Percentiles rank a stretch among this genome's conserved stretches.
Conservation (phyloP, 345 rosid genomes). For the Lumnitzera littorea region DNA sequence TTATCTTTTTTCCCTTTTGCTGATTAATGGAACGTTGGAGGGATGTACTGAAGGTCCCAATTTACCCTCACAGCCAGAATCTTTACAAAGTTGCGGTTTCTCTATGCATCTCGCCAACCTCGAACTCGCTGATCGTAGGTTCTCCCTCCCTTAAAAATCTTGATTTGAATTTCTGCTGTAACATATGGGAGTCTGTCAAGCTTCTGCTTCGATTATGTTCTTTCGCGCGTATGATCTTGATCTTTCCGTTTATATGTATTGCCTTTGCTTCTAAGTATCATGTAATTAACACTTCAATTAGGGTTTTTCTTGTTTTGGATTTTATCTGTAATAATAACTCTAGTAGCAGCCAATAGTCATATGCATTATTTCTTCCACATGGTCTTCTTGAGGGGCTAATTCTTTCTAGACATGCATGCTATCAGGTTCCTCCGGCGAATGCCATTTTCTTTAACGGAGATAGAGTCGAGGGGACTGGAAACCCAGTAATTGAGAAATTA, state of each 20-base stretch:
- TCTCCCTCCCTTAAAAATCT: not conserved
- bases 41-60: conserved; percentile 50
- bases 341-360: not conserved
- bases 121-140: conserved; percentile 34
- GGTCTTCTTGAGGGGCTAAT: not conserved
- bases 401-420: not conserved
- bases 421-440: conserved; percentile 61
- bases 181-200: not conserved
- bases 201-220: not conserved
- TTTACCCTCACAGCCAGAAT: conserved; percentile 14
- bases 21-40: conserved; percentile 57
- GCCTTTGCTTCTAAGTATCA: too few species aligned
- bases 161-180: not conserved
- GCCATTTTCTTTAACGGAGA: conserved; percentile 74
- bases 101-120: conserved; percentile 47
- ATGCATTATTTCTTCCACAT: not conserved
- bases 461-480: conserved; percentile 51
- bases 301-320: too few species aligned
- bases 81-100: conserved; percentile 60
- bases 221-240: too few species aligned
- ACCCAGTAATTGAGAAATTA: conserved; percentile 62
- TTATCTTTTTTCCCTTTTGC: too few species aligned
- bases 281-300: too few species aligned
- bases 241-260: too few species aligned
- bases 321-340: not conserved